Evolutionary conservation across 2,329 filamentous ascomycete species (phyloP).

Genomic region (Trichoderma harzianum): DNA sequence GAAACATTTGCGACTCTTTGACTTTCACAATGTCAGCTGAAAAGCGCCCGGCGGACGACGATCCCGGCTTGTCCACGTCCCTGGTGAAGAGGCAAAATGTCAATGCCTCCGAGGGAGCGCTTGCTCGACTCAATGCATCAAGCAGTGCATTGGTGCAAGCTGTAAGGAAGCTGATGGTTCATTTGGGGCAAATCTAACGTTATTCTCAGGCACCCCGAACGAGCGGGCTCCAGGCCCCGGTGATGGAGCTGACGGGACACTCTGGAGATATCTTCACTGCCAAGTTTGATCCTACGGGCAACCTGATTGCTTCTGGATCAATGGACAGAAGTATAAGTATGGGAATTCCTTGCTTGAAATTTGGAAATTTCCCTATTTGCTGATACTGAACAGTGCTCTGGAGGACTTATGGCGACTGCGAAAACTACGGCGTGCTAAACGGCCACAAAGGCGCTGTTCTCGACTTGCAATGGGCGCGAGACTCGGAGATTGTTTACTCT

Average conservation of each 20-base stretch:
- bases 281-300: constrained; percentile 84
- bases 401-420: constrained; percentile 87
- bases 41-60: constrained; percentile 85
- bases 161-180: constrained; percentile 34
- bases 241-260: constrained; percentile 87
- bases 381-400: constrained; percentile 67
- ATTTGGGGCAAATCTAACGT: not conserved
- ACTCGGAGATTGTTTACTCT: constrained; percentile 85
- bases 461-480: constrained; percentile 94
- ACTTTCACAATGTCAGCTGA: constrained; percentile 73
- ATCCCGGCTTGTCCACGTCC: constrained; percentile 74
- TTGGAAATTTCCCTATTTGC: not conserved
- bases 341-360: constrained; percentile 29
- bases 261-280: constrained; percentile 87
- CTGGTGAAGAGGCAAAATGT: constrained; percentile 87
- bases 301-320: constrained; percentile 86
- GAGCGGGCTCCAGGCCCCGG: constrained; percentile 79
- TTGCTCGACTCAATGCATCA: constrained; percentile 51
- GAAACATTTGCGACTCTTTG: not conserved
- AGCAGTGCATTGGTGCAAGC: constrained; percentile 49
- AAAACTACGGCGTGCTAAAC: constrained; percentile 85
- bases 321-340: constrained; percentile 90
- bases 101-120: constrained; percentile 44
- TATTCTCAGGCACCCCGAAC: constrained; percentile 66
- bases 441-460: constrained; percentile 90